Base-by-base conservation (phyloP, 2,329 filamentous ascomycete genomes). In the Pestalotiopsis sp. region DNA sequence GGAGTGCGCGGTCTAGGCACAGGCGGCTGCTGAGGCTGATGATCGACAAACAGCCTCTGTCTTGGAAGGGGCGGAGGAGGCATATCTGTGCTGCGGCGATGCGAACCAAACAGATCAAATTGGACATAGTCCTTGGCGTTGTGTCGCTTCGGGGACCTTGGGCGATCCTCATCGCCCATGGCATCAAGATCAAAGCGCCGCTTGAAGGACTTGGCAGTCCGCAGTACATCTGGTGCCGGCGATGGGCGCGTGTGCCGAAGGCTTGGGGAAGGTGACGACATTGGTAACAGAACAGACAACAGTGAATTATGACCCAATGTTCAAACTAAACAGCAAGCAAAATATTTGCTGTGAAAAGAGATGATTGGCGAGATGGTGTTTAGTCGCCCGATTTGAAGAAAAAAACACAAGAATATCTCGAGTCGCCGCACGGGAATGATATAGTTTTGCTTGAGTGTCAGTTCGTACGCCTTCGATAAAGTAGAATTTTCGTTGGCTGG, bases 71-170 rank as follows among this genome's bases (percentile, higher is more conserved):
- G 41, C 64, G 39, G n/a, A 49, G 71, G 36, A 9, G 31, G 31
- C 31, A 65, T 58, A n/a, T 73, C 66, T 14, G 68, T 63, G 25
- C 71, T 69, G 14, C 2, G 63, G 23, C 45, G 65, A 56, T 9
- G 45, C 58, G 23, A 66, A 61, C 70, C 72, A 59, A 71, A 70
- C 20, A 66, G 73, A 38, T 75, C 69, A 36, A 77, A 74, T 27
- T 23, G 73, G 66, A 3, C 67, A 67, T 27, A 73, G 59, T 12
- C 71, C 72, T 66, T 73, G 68, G 59, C 68, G 61, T 5, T 64
- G 38, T 25, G 65, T 45, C 56, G 69, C 57, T 76, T 74, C 1
- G 68, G 69, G 3, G 71, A 52, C 2, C 68, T 68, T 3, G 63
- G 39, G 57, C 59, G 63, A 6, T 69, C 67, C 11, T 70, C 66